These are phyloP conservation scores for Botrytis fragariae DNA, from an alignment of 2,329 filamentous ascomycete species.

Conservation along the genomic window DNA sequence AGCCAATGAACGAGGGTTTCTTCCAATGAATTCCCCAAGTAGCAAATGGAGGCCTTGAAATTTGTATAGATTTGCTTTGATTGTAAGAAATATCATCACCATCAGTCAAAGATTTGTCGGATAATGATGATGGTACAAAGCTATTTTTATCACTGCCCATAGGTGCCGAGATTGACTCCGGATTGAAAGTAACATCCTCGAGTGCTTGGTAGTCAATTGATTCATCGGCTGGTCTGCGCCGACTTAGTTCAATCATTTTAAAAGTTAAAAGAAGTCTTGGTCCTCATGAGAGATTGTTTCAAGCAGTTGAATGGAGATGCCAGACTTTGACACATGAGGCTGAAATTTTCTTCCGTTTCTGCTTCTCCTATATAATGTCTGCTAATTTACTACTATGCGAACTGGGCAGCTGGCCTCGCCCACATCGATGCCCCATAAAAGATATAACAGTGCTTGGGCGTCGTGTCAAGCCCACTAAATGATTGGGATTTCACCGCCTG, in stretches of 20 bases:
- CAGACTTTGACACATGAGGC: neutral
- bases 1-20: slow-evolving; percentile 1
- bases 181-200: neutral
- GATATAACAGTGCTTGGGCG: neutral
- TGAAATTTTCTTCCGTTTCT: neutral
- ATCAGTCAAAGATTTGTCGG: neutral
- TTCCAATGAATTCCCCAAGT: neutral
- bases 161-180: neutral
- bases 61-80: neutral
- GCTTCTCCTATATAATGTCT: neutral
- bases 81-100: neutral
- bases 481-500: neutral
- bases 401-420: neutral
- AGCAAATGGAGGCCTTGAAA: neutral
- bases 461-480: neutral
- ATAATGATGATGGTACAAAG: neutral
- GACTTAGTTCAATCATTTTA: neutral
- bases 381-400: neutral
- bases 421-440: neutral
- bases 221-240: neutral
- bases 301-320: neutral
- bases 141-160: neutral
- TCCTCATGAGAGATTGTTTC: neutral
- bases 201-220: neutral
- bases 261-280: neutral